A percentile compares a stretch with the other conserved stretches of the same genome.
Conservation (phyloP, 2,329 filamentous ascomycete species). For the Cladosporium phlei region DNA sequence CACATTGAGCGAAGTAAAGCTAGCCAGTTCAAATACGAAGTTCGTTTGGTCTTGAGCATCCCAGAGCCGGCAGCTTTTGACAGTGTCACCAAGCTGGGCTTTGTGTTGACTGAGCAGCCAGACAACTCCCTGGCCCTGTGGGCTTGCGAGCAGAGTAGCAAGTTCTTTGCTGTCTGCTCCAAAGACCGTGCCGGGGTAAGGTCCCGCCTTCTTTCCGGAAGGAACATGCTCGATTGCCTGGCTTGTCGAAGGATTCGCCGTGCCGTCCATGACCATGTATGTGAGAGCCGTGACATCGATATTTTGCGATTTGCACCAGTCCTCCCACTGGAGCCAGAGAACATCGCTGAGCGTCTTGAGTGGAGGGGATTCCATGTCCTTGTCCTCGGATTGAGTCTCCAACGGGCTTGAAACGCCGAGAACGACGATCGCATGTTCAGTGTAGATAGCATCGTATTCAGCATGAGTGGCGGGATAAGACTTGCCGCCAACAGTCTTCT, state of each 20-base stretch:
- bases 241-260: background rate
- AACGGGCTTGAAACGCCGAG: background rate
- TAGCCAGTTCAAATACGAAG: background rate
- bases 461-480: background rate
- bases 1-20: background rate
- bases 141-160: slow-evolving; percentile 15
- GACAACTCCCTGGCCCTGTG: slow-evolving; percentile 13
- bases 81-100: slow-evolving; percentile 12
- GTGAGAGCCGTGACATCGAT: background rate
- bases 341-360: background rate
- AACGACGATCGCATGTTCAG: background rate
- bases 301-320: background rate
- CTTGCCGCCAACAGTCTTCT: background rate
- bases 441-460: background rate
- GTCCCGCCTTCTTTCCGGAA: background rate
- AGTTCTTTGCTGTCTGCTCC: slow-evolving; percentile 6
- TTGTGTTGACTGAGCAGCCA: slow-evolving; percentile 18
- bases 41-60: background rate
- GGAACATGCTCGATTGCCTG: background rate
- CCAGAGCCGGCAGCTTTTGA: slow-evolving; percentile 10
- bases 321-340: slow-evolving; percentile 1
- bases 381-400: background rate
- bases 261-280: background rate
- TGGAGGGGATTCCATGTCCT: background rate
- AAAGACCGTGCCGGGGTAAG: slow-evolving; percentile 1